Evolutionary conservation across 345 rosid species (phyloP).

Genomic region (Hypericum androsaemum): DNA sequence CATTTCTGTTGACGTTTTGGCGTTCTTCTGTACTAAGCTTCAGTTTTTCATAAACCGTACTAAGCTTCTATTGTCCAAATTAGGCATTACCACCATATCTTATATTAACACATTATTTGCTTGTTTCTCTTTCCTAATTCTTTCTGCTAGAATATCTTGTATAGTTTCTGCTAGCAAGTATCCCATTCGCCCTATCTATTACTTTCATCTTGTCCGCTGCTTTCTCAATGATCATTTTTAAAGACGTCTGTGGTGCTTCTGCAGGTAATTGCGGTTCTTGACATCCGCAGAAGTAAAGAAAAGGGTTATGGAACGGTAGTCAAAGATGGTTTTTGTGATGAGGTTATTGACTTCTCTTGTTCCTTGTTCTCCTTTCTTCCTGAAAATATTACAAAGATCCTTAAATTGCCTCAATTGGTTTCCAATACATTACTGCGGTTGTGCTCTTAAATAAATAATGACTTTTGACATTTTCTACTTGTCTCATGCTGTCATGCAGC

Average conservation of each 20-base stretch:
- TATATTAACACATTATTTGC: too few species aligned
- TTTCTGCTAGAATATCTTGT: too few species aligned
- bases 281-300: conserved; percentile 70
- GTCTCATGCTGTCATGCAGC: conserved; percentile 37
- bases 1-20: conserved; percentile 19
- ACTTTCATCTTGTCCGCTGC: too few species aligned
- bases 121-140: too few species aligned
- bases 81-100: too few species aligned
- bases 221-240: too few species aligned
- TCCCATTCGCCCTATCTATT: too few species aligned
- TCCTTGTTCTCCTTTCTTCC: not conserved
- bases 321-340: conserved; percentile 83
- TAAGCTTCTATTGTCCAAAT: not conserved
- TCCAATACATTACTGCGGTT: conserved; percentile 1
- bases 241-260: not conserved
- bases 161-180: too few species aligned
- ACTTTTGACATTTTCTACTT: not conserved
- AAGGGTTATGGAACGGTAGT: conserved; percentile 78
- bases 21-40: conserved; percentile 1
- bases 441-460: not conserved
- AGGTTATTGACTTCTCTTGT: conserved; percentile 38
- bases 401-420: conserved; percentile 1
- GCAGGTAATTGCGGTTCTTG: conserved; percentile 87
- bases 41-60: not conserved
- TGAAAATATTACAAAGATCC: not conserved